These are phyloP conservation scores for Fusarium liriodendri DNA, from an alignment of 2,329 filamentous ascomycete genomes.

Conservation along the genomic window DNA sequence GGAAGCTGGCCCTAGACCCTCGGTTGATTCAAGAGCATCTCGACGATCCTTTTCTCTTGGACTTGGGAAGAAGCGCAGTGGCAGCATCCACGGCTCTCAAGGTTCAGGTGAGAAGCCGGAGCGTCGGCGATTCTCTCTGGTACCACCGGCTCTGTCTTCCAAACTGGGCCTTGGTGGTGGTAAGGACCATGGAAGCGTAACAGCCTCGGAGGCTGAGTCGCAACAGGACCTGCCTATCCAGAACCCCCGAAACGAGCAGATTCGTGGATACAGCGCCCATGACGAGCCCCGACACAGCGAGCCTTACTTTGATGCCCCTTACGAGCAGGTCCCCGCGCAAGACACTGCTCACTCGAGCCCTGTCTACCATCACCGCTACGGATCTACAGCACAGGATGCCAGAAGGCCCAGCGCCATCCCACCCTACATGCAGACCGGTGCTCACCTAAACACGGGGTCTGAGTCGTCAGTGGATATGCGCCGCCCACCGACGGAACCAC, in stretches of 20 bases:
- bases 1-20: conserved; percentile 64
- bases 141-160: conserved; percentile 70
- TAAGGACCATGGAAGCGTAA: conserved; percentile 62
- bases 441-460: conserved; percentile 62
- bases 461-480: conserved; percentile 65
- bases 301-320: conserved; percentile 54
- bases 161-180: conserved; percentile 69
- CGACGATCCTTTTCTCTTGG: conserved; percentile 78
- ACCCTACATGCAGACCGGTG: conserved; percentile 57
- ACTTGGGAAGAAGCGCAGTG: conserved; percentile 77
- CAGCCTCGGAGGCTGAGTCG: conserved; percentile 60
- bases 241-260: conserved; percentile 49
- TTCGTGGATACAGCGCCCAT: conserved; percentile 49
- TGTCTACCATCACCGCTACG: conserved; percentile 56
- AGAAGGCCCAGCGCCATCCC: conserved; percentile 58
- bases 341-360: conserved; percentile 50
- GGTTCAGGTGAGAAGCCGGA: conserved; percentile 66
- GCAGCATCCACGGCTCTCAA: conserved; percentile 70
- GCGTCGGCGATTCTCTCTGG: conserved; percentile 77
- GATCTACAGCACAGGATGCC: conserved; percentile 52
- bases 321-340: conserved; percentile 51
- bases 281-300: conserved; percentile 51
- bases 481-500: conserved; percentile 53
- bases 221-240: conserved; percentile 66
- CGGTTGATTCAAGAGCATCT: conserved; percentile 75